These are phyloP conservation scores for Teratosphaeria epicoccoides DNA, from an alignment of 2,329 filamentous ascomycete species.

Conservation along the genomic window DNA sequence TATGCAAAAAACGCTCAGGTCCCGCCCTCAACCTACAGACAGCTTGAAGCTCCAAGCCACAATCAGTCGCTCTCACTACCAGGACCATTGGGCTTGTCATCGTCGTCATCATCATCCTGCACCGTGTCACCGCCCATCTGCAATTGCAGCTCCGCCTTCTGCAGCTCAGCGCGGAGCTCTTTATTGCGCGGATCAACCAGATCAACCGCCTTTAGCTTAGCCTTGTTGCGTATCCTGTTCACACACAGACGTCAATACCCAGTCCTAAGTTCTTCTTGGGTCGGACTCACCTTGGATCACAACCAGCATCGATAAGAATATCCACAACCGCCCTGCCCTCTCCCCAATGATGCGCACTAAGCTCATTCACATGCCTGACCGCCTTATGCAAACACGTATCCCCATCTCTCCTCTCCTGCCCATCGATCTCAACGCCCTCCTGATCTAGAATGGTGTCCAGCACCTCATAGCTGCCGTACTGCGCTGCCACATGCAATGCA, in stretches of 20 bases:
- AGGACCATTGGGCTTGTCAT: conserved; percentile 28
- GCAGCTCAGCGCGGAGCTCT: conserved; percentile 51
- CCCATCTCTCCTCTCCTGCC: conserved; percentile 56
- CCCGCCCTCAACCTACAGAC: not conserved
- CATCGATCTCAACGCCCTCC: conserved; percentile 75
- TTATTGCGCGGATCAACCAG: conserved; percentile 62
- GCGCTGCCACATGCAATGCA: conserved; percentile 79
- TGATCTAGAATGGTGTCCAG: conserved; percentile 77
- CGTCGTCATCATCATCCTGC: conserved; percentile 37
- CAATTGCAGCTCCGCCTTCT: conserved; percentile 59
- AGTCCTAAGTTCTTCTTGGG: too few species aligned
- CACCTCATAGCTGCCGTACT: conserved; percentile 74
- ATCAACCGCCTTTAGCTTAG: conserved; percentile 59
- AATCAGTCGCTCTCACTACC: conserved; percentile 40
- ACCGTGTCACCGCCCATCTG: conserved; percentile 39
- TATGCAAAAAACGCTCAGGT: not conserved
- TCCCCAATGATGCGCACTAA: conserved; percentile 50
- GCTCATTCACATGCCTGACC: conserved; percentile 62
- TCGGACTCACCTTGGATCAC: conserved; percentile 42
- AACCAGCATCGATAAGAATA: conserved; percentile 75
- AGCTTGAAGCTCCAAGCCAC: not conserved
- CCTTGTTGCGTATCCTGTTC: conserved; percentile 54
- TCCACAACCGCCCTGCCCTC: conserved; percentile 58
- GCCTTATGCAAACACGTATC: conserved; percentile 74
- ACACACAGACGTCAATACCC: not conserved